Conservation (phyloP, 2,329 filamentous ascomycete species). For the Fusarium sp. region DNA sequence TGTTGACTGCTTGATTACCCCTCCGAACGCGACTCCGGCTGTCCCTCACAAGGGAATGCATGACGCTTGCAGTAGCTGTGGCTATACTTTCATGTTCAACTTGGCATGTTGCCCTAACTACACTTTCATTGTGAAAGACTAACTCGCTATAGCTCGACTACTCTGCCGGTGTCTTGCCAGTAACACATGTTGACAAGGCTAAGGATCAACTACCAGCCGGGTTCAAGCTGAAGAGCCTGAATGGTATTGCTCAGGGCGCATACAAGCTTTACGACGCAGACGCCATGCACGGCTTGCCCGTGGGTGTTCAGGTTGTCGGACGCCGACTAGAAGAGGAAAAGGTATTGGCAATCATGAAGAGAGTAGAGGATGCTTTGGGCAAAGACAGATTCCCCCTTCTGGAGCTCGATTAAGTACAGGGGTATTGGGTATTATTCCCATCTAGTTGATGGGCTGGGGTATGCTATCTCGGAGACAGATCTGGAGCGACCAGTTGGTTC, state of each 20-base stretch:
- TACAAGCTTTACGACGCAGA: conserved; percentile 85
- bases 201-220: conserved; percentile 69
- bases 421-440: background rate
- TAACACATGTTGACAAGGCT: conserved; percentile 79
- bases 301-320: conserved; percentile 84
- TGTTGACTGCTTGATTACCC: conserved; percentile 80
- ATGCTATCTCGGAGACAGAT: background rate
- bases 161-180: conserved; percentile 79
- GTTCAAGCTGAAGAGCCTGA: conserved; percentile 70
- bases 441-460: background rate
- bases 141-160: conserved; percentile 73
- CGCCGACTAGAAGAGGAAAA: conserved; percentile 85
- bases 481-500: background rate
- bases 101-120: conserved; percentile 60
- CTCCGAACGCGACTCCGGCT: conserved; percentile 90
- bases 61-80: conserved; percentile 83
- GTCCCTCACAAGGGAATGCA: conserved; percentile 87
- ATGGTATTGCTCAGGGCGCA: conserved; percentile 80
- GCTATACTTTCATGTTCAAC: conserved; percentile 95
- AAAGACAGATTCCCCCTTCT: conserved; percentile 62
- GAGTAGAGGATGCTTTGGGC: conserved; percentile 76
- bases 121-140: background rate
- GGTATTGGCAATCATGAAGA: conserved; percentile 80
- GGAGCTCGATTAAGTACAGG: conserved; percentile 53
- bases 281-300: conserved; percentile 86